Evolutionary conservation across 2,329 filamentous ascomycete species (phyloP), one percentile per base, ranked within the genome.

Genomic region (Cladosporium sp.): DNA sequence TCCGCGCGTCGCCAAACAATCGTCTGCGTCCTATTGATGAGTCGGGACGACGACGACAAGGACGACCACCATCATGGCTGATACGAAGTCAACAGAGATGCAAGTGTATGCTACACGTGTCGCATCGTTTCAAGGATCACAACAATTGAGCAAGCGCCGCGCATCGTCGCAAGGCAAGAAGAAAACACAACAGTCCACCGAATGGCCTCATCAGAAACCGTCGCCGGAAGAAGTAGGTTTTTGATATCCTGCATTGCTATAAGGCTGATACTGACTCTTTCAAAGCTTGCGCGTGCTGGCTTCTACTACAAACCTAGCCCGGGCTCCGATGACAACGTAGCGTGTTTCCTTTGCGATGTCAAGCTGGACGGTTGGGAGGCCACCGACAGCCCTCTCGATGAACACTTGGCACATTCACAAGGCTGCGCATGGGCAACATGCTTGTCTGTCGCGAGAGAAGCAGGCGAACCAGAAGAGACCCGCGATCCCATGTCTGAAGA

Each of bases 291-390:
- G 4, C 83, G 82, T 64, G 92, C 93, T 51, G 93, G 93, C 32
- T 96, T 99, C 73, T 93, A 86, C 72, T 97, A 89, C 72, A 81
- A 84, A 54, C 92, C 93, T 2, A 82, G 80, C 12, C 36, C 22
- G 13, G 79, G 82, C 41, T 88, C 84, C 63, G 85, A 85, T 30
- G 93, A 99, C 69, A 97, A 97, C 68, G 88, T 88, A 42, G 80
- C 83, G 59, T 99, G 93, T 68, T 97, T 95, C 69, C 77, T 90
- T 32, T 99, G 93, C 72, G 75, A 83, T 55, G 87, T 89, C 66
- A 82, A 85, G 50, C 78, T 99, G 11, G 90, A 95, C 66, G 91
- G 90, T 53, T 99, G 93, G 93, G 92, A 97, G 62, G 78, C 85
- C 34, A 83, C 84, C 18, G 93, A 99, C 65, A 82, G 89, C 54